Evolutionary conservation across 2,329 filamentous ascomycete species (phyloP).

Genomic region (Pseudogymnoascus sp.): DNA sequence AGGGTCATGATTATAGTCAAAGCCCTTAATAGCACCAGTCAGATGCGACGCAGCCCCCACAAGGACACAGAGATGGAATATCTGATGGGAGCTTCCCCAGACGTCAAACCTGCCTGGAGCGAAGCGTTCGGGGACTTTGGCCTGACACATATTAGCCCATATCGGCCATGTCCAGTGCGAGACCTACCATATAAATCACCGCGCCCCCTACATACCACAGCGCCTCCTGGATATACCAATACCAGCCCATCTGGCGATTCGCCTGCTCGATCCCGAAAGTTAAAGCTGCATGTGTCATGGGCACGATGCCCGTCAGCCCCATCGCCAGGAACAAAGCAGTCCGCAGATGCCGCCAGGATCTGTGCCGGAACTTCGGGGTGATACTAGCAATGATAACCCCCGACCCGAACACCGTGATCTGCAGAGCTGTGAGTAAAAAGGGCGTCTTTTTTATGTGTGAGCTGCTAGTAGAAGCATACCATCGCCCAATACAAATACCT

Average conservation of each 20-base stretch:
- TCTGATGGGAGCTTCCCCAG: neutral
- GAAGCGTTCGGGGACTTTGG: neutral
- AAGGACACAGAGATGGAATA: neutral
- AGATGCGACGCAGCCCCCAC: neutral
- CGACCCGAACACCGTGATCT: constrained; percentile 3
- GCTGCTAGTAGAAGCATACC: neutral
- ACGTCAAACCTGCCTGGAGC: neutral
- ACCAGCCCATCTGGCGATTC: neutral
- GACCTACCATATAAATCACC: neutral
- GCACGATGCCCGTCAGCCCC: constrained; percentile 5
- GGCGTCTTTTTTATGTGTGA: neutral
- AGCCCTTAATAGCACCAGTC: neutral
- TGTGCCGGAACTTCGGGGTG: constrained; percentile 3
- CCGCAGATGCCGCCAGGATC: neutral
- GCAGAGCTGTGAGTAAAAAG: neutral
- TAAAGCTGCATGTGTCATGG: neutral
- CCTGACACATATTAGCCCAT: neutral
- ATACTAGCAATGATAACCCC: constrained; percentile 2
- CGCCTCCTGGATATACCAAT: neutral
- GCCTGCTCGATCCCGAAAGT: neutral
- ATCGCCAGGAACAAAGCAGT: neutral
- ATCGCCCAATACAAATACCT: constrained; percentile 6
- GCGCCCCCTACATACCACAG: neutral
- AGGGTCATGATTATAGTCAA: constrained; percentile 1
- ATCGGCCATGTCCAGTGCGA: too few species aligned